Evolutionary conservation across 768 basidiomycete species (phyloP).

Genomic region (Russula brevipes): DNA sequence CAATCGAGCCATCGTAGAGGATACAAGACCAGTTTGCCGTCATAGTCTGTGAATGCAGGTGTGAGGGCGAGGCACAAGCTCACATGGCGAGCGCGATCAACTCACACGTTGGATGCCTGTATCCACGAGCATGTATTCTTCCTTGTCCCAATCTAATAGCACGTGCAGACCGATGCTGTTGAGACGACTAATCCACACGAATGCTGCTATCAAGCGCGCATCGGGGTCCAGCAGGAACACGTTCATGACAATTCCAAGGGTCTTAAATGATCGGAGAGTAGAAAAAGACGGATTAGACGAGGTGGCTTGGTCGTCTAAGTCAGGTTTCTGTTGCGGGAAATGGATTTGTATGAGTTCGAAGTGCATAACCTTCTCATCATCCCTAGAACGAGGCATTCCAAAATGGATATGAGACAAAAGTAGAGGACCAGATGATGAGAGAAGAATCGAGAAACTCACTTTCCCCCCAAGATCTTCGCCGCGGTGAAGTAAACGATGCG

Average conservation of each 20-base stretch:
- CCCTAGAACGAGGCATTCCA: conserved; percentile 19
- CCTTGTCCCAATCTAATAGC: conserved; percentile 59
- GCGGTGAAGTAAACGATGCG: conserved; percentile 69
- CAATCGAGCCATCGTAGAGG: conserved; percentile 57
- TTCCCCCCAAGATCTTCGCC: conserved; percentile 36
- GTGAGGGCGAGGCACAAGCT: not conserved
- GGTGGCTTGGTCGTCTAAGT: not conserved
- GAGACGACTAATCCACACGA: conserved; percentile 57
- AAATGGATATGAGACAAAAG: not conserved
- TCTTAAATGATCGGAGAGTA: conserved; percentile 57
- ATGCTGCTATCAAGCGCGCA: conserved; percentile 57
- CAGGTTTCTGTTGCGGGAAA: conserved; percentile 41
- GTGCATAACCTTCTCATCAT: conserved; percentile 59
- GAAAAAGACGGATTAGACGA: conserved; percentile 52
- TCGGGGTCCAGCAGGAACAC: conserved; percentile 68
- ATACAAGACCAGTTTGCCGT: conserved; percentile 79
- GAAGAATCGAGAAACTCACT: conserved; percentile 14
- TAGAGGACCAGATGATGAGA: not conserved
- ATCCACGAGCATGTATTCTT: conserved; percentile 66
- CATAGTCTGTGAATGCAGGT: conserved; percentile 39
- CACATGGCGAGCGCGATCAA: conserved; percentile 24
- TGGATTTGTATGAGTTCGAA: conserved; percentile 65
- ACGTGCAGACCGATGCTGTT: conserved; percentile 59
- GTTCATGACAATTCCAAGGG: conserved; percentile 68
- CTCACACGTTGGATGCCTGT: conserved; percentile 70